Percentiles rank a stretch among this genome's conserved stretches.
Conservation (phyloP, 225 moss, liverwort and hornwort species). For the Rhytidiadelphus loreus region DNA sequence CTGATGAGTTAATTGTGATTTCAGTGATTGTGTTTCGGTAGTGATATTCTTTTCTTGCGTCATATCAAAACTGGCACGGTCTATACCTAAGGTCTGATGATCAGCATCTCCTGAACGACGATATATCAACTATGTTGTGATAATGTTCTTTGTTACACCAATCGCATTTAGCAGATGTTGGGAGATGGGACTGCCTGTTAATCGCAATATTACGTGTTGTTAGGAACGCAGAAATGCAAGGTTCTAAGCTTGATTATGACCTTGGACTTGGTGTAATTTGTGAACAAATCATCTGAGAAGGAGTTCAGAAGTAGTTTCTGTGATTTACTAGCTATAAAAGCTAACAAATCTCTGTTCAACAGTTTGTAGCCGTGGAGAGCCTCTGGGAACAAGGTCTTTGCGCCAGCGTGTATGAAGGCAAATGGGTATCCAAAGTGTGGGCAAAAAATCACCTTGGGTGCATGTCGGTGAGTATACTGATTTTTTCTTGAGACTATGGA, state of each 20-base stretch:
- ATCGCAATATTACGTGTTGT: neutral
- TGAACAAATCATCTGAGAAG: neutral
- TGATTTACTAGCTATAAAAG: neutral
- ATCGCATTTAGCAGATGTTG: neutral
- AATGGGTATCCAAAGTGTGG: conserved; percentile 93
- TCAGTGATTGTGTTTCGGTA: neutral
- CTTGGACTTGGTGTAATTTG: neutral
- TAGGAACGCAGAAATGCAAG: neutral
- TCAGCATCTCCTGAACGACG: neutral
- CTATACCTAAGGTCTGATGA: neutral
- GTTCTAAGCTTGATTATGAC: neutral
- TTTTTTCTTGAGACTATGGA: neutral
- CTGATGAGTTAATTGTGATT: neutral
- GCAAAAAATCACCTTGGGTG: conserved; percentile 80
- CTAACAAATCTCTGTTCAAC: conserved; percentile 12
- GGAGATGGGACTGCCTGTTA: neutral
- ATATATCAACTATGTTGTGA: neutral
- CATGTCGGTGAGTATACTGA: conserved; percentile 57
- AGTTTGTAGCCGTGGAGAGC: conserved; percentile 79
- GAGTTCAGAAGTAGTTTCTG: neutral
- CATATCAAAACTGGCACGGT: neutral
- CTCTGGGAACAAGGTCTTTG: conserved; percentile 96
- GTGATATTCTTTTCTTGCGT: neutral
- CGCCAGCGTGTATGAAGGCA: conserved; percentile 81
- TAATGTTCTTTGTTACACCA: neutral